Evolutionary conservation across 345 rosid genomes (phyloP).

Genomic region (Carallia pectinifolia): DNA sequence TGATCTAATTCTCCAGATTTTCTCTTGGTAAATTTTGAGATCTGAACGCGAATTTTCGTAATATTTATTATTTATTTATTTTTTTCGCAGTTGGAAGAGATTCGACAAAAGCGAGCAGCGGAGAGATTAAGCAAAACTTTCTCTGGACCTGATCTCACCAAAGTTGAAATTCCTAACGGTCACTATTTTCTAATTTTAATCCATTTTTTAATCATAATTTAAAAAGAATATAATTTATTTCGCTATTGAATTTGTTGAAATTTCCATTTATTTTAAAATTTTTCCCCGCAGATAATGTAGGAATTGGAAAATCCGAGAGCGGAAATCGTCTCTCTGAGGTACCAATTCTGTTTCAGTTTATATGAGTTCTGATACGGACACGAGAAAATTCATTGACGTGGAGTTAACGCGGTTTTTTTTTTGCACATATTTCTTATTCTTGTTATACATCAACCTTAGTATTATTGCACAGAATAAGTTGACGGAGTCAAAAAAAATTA

Average conservation of each 20-base stretch:
- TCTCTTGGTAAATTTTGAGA: not conserved
- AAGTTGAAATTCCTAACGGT: conserved; percentile 54
- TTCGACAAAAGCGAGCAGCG: conserved; percentile 91
- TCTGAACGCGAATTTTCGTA: too few relatives aligned
- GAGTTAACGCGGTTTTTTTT: too few relatives aligned
- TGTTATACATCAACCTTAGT: too few relatives aligned
- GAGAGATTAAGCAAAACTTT: conserved; percentile 74
- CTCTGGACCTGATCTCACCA: conserved; percentile 82
- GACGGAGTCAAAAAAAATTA: too few relatives aligned
- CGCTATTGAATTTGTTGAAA: not conserved
- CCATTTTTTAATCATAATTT: not conserved
- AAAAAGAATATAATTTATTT: not conserved
- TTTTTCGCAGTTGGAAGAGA: conserved; percentile 73
- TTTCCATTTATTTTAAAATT: not conserved
- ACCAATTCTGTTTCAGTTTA: not conserved
- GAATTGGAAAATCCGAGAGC: conserved; percentile 78
- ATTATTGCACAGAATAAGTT: too few relatives aligned
- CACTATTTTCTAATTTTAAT: conserved; percentile 10
- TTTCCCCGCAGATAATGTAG: conserved; percentile 44
- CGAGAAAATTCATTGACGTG: too few relatives aligned
- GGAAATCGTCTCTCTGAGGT: conserved; percentile 83
- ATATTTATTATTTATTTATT: not conserved
- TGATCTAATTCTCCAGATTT: conserved; percentile 2
- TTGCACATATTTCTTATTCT: too few relatives aligned
- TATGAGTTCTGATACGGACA: too few relatives aligned